Conservation (phyloP, 2,329 filamentous ascomycete species). For the Phaeophleospora eucalypticola region DNA sequence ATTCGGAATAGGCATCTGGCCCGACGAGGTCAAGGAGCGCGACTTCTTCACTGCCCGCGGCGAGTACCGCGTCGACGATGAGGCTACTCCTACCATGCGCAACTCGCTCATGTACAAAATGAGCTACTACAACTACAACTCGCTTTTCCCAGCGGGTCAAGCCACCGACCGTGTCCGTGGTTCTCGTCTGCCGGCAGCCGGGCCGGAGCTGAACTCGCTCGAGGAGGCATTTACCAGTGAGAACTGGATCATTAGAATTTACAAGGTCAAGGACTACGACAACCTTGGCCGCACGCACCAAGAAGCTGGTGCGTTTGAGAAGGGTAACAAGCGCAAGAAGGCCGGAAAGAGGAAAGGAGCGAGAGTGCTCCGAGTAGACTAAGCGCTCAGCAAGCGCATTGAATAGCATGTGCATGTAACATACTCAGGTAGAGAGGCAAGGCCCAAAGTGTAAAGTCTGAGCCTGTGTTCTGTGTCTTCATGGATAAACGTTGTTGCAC, state of each 20-base stretch:
- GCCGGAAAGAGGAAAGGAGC: constrained; percentile 66
- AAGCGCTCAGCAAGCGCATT: not conserved
- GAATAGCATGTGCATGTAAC: constrained; percentile 4
- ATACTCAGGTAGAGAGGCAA: constrained; percentile 3
- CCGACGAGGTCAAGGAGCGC: constrained; percentile 96
- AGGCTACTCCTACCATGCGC: constrained; percentile 94
- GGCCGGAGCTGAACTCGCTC: constrained; percentile 79
- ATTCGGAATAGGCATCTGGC: constrained; percentile 67
- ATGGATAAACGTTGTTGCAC: not conserved
- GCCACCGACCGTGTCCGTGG: constrained; percentile 85
- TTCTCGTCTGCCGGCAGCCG: constrained; percentile 72
- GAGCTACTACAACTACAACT: constrained; percentile 97
- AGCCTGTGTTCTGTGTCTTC: too few relatives aligned
- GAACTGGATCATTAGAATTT: constrained; percentile 99
- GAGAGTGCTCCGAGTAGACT: constrained; percentile 65
- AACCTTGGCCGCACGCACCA: constrained; percentile 89
- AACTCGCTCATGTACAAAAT: constrained; percentile 99
- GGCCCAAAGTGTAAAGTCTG: constrained; percentile 6
- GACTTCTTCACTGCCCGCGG: constrained; percentile 91
- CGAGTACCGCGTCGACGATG: constrained; percentile 91
- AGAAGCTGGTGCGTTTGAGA: constrained; percentile 64
- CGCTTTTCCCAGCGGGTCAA: constrained; percentile 86
- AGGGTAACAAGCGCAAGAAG: constrained; percentile 82
- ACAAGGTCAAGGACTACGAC: constrained; percentile 99
- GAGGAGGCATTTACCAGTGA: constrained; percentile 98